Base-by-base conservation (phyloP, 176 grass and related monocot genomes). In the Musa beccarii region DNA sequence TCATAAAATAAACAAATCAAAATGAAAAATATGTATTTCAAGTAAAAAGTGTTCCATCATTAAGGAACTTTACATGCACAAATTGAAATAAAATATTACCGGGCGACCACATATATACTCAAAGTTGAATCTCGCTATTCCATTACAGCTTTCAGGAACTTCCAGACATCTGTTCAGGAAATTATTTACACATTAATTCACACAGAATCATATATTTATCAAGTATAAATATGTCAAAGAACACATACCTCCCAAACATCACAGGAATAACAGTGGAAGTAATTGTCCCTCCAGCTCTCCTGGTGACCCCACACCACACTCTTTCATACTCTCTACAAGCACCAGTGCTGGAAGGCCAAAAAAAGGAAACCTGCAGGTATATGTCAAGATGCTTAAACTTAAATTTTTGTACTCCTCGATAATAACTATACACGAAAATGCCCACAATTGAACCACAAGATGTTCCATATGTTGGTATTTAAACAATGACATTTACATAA, bases 131-230 rank as follows among this genome's bases (percentile, higher is more conserved):
- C 82, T 93, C 78, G 90, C 90, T 13, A 87, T 80, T 21, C 94
- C 88, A 68, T 90, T 84, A 89, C 94, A 98, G 77, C 86, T 98
- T 78, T 91, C 82, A 80, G 94, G 85, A 87, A 98, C 87, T 84
- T 91, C 94, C 72, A 98, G 66, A 91, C 65, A 93, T 71, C 90
- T 98, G 84, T 76, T 55, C 15, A 63, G 20, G 76, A 78, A 76
- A 54, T 67, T 72, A 69, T 43, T 74, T 71, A 16, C 10, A 82
- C 52, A 55, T 81, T 81, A 75, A 83, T 77, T 24, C 28, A 74
- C 26, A 68, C 52, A 24, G 43, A 74, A 72, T 87, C 72, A 73
- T 28, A 75, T 61, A 22, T 29, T 22, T 55, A 72, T 51, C 71
- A 29, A 83, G 17, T 84, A 78, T 53, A n/a, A 73, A 29, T 59